phyloP scores from a whole-genome alignment of 306 rosid species.

The Citrullus colocynthis region DNA sequence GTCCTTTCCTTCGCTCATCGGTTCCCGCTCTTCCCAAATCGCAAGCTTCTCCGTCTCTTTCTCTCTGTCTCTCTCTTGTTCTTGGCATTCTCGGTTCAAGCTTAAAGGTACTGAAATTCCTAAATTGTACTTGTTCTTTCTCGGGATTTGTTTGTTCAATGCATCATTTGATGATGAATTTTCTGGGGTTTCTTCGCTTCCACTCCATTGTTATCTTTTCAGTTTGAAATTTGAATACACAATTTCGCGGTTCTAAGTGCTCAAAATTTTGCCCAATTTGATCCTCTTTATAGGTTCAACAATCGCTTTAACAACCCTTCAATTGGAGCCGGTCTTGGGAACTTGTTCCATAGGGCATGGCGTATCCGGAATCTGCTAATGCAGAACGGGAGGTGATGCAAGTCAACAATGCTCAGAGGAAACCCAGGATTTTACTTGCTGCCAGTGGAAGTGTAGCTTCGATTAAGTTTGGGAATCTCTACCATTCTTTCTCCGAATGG shows the following conservation, averaged over 20 bases:
- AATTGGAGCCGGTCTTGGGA: background rate
- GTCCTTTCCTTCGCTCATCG: background rate
- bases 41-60: background rate
- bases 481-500: conserved; percentile 51
- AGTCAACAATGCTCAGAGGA: conserved; percentile 27
- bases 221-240: background rate
- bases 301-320: background rate
- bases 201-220: background rate
- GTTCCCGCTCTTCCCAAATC: background rate
- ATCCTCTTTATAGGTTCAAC: background rate
- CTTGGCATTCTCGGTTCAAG: background rate
- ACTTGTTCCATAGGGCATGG: conserved; percentile 26
- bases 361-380: conserved; percentile 28
- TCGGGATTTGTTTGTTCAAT: background rate
- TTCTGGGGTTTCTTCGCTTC: background rate
- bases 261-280: background rate
- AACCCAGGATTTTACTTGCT: conserved; percentile 69
- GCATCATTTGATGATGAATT: background rate
- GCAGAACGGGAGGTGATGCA: conserved; percentile 18
- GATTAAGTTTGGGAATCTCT: conserved; percentile 41
- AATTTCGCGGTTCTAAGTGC: background rate
- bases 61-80: background rate
- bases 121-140: background rate
- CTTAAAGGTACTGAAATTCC: background rate
- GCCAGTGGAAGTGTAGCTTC: conserved; percentile 78